Conservation (phyloP, 768 basidiomycete genomes). For the Filobasidium wieringae region DNA sequence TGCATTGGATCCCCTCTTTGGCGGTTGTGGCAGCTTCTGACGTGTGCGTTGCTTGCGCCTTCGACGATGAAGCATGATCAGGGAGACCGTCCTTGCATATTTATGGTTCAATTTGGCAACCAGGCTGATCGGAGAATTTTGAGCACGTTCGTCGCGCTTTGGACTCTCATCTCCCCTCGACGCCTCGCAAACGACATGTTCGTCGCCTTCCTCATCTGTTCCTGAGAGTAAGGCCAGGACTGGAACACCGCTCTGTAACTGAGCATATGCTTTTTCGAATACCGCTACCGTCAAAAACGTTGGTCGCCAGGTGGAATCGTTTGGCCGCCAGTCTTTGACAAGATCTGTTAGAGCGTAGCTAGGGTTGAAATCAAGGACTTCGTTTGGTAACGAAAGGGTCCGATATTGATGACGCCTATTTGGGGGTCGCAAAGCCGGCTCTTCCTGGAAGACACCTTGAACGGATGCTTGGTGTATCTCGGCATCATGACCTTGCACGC, state of each 20-base stretch:
- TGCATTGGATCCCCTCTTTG: too few relatives aligned
- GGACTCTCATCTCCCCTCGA: conserved; percentile 17
- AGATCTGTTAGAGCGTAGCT: not conserved
- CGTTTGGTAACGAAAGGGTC: not conserved
- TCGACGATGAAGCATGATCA: conserved; percentile 32
- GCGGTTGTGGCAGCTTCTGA: not conserved
- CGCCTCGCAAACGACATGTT: conserved; percentile 8
- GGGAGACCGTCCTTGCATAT: conserved; percentile 25
- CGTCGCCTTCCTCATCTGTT: conserved; percentile 11
- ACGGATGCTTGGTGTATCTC: not conserved
- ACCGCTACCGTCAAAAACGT: conserved; percentile 24
- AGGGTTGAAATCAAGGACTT: not conserved
- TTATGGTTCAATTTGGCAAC: conserved; percentile 26
- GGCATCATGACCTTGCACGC: not conserved
- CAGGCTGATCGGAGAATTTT: conserved; percentile 20
- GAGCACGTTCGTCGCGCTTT: not conserved
- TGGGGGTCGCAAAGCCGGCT: conserved; percentile 17
- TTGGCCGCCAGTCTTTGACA: conserved; percentile 20
- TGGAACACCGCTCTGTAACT: conserved; percentile 20
- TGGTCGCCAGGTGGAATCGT: conserved; percentile 28
- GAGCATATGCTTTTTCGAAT: conserved; percentile 23
- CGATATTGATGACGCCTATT: conserved; percentile 25
- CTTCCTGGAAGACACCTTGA: conserved; percentile 12
- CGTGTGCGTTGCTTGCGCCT: conserved; percentile 16
- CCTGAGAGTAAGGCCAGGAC: conserved; percentile 20